phyloP scores from a whole-genome alignment of 352 stramenopile species.

The Globisporangium paddicum region DNA sequence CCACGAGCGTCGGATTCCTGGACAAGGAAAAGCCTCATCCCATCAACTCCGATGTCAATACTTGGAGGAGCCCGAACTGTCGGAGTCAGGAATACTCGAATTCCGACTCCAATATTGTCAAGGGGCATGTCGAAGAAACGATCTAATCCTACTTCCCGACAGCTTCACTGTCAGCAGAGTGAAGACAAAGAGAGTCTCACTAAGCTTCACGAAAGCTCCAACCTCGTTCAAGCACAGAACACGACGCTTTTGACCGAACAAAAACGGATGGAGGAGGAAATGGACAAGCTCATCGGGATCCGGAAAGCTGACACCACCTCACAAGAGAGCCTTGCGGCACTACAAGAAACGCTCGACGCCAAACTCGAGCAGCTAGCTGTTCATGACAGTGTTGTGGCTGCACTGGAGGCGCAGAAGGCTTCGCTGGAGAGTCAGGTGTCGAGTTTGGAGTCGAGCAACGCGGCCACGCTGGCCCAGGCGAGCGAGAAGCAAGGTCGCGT shows the following conservation, averaged over 20 bases:
- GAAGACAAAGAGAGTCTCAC: slow-evolving; percentile 3
- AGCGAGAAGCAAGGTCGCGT: slow-evolving; percentile 3
- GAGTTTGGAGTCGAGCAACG: slow-evolving; percentile 15
- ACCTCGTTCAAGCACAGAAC: slow-evolving; percentile 1
- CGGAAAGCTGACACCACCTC: too few species aligned
- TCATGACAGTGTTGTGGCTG: slow-evolving; percentile 11
- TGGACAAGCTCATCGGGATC: not conserved
- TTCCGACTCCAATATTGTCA: slow-evolving; percentile 6
- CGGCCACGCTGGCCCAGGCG: slow-evolving; percentile 10
- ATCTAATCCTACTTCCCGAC: not conserved
- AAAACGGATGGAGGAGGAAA: not conserved
- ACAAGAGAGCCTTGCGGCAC: too few species aligned
- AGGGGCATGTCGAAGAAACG: not conserved
- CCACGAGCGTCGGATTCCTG: not conserved
- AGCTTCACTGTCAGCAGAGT: not conserved
- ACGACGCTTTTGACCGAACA: slow-evolving; percentile 1
- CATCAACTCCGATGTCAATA: not conserved
- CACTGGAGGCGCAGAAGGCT: slow-evolving; percentile 20
- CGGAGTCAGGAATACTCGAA: not conserved
- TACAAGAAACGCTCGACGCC: not conserved
- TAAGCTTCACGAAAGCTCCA: slow-evolving; percentile 6
- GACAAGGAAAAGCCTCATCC: not conserved
- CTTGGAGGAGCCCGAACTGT: not conserved
- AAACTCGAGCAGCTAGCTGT: not conserved
- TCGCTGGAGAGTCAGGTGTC: slow-evolving; percentile 20